phyloP scores from a whole-genome alignment of 768 basidiomycete species.

The Basidioascus undulatus region DNA sequence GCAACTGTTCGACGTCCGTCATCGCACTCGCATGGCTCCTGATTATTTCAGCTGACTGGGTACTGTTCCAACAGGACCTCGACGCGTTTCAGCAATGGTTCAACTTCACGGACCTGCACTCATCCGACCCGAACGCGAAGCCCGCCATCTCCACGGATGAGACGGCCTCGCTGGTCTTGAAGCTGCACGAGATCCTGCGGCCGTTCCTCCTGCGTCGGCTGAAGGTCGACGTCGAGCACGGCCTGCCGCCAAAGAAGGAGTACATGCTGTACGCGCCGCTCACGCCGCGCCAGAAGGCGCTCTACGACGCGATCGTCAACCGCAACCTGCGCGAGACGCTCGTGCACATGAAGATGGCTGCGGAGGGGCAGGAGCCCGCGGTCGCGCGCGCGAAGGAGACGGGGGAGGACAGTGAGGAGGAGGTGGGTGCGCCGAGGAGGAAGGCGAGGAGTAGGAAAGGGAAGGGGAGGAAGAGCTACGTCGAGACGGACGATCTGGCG shows the following conservation, averaged over 20 bases:
- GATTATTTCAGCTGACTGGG: too few species aligned
- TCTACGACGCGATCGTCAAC: slow-evolving; percentile 56
- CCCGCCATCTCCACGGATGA: neutral
- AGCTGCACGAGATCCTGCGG: slow-evolving; percentile 44
- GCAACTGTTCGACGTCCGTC: slow-evolving; percentile 55
- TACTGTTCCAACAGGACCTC: too few species aligned
- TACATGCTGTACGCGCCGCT: slow-evolving; percentile 84
- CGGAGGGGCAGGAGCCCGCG: slow-evolving; percentile 15
- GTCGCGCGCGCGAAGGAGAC: slow-evolving; percentile 6
- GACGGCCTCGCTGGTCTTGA: slow-evolving; percentile 8
- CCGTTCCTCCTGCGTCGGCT: slow-evolving; percentile 82
- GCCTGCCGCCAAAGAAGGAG: slow-evolving; percentile 37
- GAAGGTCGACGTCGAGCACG: slow-evolving; percentile 76
- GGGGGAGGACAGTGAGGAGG: slow-evolving; percentile 12
- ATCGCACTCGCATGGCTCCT: too few species aligned
- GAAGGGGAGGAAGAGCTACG: neutral
- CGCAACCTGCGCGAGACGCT: slow-evolving; percentile 35
- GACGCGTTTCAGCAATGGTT: slow-evolving; percentile 77
- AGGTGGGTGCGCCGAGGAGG: slow-evolving; percentile 11
- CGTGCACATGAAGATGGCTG: slow-evolving; percentile 25
- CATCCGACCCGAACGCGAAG: too few species aligned
- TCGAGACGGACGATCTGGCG: slow-evolving; percentile 13
- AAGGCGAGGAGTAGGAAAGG: slow-evolving; percentile 14
- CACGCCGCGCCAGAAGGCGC: slow-evolving; percentile 51
- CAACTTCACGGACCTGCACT: slow-evolving; percentile 7